Percentiles rank a stretch among this genome's conserved stretches.
phyloP scores from a whole-genome alignment of 192 early-diverging fungal genomes.

The Podochytrium sp. region DNA sequence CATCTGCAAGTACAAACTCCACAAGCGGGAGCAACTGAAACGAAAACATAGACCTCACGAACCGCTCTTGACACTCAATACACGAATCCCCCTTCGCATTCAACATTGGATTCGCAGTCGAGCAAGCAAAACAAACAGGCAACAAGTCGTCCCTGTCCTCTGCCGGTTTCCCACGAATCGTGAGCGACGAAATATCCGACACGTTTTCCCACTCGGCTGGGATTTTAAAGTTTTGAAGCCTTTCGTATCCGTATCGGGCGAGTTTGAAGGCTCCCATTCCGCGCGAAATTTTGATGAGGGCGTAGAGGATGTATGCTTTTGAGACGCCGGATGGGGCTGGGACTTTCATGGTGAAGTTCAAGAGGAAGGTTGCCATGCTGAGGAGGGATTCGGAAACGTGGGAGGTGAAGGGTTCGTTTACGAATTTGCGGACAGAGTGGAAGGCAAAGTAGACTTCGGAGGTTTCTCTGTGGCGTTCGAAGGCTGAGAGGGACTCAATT shows the following conservation, averaged over 20 bases:
- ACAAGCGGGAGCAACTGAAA: constrained; percentile 57
- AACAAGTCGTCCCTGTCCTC: constrained; percentile 49
- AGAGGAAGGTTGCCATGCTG: constrained; percentile 55
- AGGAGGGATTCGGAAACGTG: constrained; percentile 52
- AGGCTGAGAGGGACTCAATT: constrained; percentile 28
- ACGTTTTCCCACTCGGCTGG: constrained; percentile 51
- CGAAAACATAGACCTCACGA: constrained; percentile 56
- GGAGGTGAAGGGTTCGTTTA: constrained; percentile 65
- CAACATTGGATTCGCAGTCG: constrained; percentile 47
- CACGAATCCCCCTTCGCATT: constrained; percentile 52
- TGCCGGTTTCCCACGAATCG: constrained; percentile 47
- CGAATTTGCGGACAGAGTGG: constrained; percentile 48
- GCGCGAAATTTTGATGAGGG: constrained; percentile 54
- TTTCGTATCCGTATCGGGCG: constrained; percentile 49
- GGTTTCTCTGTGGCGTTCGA: constrained; percentile 32
- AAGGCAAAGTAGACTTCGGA: constrained; percentile 64
- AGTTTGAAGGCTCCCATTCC: constrained; percentile 51
- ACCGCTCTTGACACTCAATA: constrained; percentile 51
- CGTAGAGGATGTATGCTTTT: constrained; percentile 48
- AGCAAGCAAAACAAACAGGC: constrained; percentile 52
- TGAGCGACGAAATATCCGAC: constrained; percentile 53
- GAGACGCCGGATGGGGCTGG: constrained; percentile 52
- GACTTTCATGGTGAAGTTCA: constrained; percentile 41
- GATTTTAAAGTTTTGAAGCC: constrained; percentile 43
- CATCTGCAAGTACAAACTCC: constrained; percentile 48